Evolutionary conservation across 768 basidiomycete species (phyloP), one percentile per base, ranked within the genome.

Genomic region (Cystobasidiopsis lactophilus): DNA sequence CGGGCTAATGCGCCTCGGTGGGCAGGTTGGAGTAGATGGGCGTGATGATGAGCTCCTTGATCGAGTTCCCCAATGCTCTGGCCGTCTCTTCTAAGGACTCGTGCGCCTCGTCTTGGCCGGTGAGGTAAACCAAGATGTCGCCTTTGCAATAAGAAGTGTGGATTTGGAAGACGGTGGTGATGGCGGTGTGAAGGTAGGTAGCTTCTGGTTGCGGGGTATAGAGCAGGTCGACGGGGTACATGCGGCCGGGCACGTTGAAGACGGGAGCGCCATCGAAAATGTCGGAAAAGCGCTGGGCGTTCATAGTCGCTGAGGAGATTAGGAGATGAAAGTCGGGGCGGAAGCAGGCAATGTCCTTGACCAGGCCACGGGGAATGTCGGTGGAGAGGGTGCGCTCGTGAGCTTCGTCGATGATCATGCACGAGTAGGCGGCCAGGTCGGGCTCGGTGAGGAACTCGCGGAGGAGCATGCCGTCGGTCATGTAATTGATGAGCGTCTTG

Each of bases 1-100:
- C n/a, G n/a, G n/a, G n/a, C n/a, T n/a, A n/a, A n/a, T 98, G 93
- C 89, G 96, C 89, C 56, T 98, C 93, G 60, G 85, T 89, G 1
- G 93, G 93, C n/a, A 98, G 69, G 65, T 93, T 96, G 57, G 93
- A 91, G 62, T 98, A 98, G 56, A 98, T 98, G 2, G 93, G 93
- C 62, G 89, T 93, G 54, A 98, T 75, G 53, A 96, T 78, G 41
- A 98, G 74, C 62, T 98, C 93, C 5, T 77, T 75, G 43, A 96
- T 81, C 69, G 96, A 95, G 70, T 96, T 95, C 19, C 89, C 89
- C 0, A 98, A 71, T 1, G 91, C 82, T 23, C 86, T 78, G 23
- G 86, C 80, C 0, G 93, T 98, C 70, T 98, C 93, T 64, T 84
- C 79, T 31, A 98, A 69, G 66, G 85, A 93, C 69, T 98, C 93